Evolutionary conservation across 139 green algal species (phyloP), one percentile per base, ranked within the genome.

Genomic region (Auxenochlorella pyrenoidosa): DNA sequence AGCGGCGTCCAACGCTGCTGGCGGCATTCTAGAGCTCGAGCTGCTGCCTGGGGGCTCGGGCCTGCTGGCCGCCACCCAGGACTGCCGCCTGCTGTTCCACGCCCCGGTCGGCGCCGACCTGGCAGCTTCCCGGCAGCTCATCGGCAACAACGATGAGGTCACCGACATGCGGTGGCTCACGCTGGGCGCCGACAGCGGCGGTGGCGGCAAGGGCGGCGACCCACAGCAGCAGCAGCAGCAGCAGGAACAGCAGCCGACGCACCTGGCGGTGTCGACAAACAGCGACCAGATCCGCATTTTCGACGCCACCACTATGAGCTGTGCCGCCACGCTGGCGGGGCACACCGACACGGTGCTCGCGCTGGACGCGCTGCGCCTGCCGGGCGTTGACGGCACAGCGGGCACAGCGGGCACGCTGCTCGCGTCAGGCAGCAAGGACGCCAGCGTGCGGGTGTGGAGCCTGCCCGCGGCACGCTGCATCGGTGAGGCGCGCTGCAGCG

Each of bases 121-220:
- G 63, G 77, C 38, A 12, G 66, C 97, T 36, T 76, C 68, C 5
- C 86, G 89, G n/a, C 94, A 99, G 91, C 91, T 99, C 54, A 91
- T 99, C 0, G 97, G 96, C 44, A 98, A 99, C 90, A 96, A 96
- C 32, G 97, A 98, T 68, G 95, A 99, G 88, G 93, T 99, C 30
- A 98, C 96, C 16, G 97, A 99, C 89, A 58, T 99, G 43, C 88
- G 92, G 4, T 95, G 99, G 34, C 51, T 98, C 30, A 91, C 91
- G 36, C 77, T 86, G 24, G 30, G 58, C 26, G 26, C 8, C 32
- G 51, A 43, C 36, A 73, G 58, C 90, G 0, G 60, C 88, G 6
- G 51, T 16, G 66, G 6, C 22, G 36, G 34, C 36, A 36, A 36
- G 16, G 47, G 38, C n/a, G 54, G 72, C 58, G 38, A 38, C 12